Base-by-base conservation (phyloP, 768 basidiomycete species). In the Punctularia strigosozonata region DNA sequence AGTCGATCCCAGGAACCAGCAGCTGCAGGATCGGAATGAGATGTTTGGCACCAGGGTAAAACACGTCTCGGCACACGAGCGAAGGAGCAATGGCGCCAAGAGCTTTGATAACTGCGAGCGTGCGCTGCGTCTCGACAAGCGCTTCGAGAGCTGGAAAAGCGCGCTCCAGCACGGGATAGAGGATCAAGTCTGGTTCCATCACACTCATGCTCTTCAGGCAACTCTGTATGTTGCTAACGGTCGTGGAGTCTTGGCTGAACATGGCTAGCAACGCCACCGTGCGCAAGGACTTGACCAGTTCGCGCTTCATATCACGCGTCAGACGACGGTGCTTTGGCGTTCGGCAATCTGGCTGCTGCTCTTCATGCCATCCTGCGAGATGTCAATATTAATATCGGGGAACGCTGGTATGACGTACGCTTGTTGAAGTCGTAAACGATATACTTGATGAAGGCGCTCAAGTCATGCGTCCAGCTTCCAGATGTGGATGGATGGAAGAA, bases 401-500 rank as follows among this genome's bases (percentile, higher is more conserved):
- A 26, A 31, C 7, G 25, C 25, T 31, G 12, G 24, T n/a, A 21
- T 19, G 3, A 36, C 17, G 52, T 59, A 74, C 88, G 74, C 59
- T 83, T 83, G 53, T 86, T 80, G 62, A 91, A 91, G 46, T 88
- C 81, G 55, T 78, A 80, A 2, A 80, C 80, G 31, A 88, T 68
- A 46, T 77, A 80, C 52, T 88, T 86, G 56, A 90, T 73, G 63
- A 95, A 92, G 6, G 81, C 83, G 41, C 75, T 82, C 47, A 89
- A 61, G 63, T 83, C 80, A 37, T 68, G 60, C 4, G 86, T 86
- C 81, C 86, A 90, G 8, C 71, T 65, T 6, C 88, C 88, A 2
- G 84, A 84, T 51, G 88, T 90, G 7, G 80, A 80, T 1, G 89
- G 89, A 53, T 91, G 89, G 61, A 91, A 94, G 62, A 89, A 90